A percentile compares a stretch with the other conserved stretches of the same genome.
These are phyloP conservation scores for Canna indica DNA, from an alignment of 176 grass and related monocot genomes.

Conservation along the genomic window DNA sequence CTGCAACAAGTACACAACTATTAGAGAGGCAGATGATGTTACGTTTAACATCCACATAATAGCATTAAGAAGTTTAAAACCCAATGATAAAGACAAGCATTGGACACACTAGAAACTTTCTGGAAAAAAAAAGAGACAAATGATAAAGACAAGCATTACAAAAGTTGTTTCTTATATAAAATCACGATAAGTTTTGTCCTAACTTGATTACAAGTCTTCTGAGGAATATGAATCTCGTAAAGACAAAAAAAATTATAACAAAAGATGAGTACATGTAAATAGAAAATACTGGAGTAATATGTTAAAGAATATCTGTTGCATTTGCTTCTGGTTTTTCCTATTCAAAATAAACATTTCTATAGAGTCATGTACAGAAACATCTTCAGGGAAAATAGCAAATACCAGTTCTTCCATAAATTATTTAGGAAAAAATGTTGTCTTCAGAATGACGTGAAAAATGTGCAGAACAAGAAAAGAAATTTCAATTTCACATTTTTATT, in stretches of 20 bases:
- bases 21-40: slow-evolving; percentile 11
- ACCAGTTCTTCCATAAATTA: background rate
- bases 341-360: background rate
- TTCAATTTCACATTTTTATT: background rate
- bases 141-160: background rate
- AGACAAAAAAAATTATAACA: too few relatives aligned
- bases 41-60: background rate
- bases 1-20: slow-evolving; percentile 50
- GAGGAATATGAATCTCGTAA: too few relatives aligned
- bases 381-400: background rate
- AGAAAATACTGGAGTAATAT: background rate
- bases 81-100: background rate
- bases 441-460: background rate
- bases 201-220: too few relatives aligned
- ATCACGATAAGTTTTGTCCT: too few relatives aligned
- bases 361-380: background rate
- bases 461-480: background rate
- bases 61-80: background rate
- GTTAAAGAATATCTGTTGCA: background rate
- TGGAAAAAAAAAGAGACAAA: background rate
- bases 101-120: background rate
- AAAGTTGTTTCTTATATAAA: too few relatives aligned
- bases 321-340: background rate
- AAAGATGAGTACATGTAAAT: too few relatives aligned
- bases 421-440: background rate